phyloP scores from a whole-genome alignment of 2,329 filamentous ascomycete species.

The Trichoderma endophyticum region DNA sequence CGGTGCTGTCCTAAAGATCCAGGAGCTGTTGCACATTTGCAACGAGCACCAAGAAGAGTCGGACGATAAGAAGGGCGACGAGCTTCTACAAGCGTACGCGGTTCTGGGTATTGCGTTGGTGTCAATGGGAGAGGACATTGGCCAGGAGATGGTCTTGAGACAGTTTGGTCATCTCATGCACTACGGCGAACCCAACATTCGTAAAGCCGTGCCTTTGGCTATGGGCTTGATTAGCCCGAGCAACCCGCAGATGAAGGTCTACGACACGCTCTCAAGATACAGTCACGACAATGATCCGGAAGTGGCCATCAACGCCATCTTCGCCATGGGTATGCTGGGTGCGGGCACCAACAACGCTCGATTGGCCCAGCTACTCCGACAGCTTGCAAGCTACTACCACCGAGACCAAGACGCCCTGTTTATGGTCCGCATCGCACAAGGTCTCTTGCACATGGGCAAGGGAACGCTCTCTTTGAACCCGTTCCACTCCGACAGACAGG shows the following conservation, averaged over 20 bases:
- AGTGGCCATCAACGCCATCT: conserved; percentile 97
- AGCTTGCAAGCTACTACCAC: conserved; percentile 97
- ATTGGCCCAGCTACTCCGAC: conserved; percentile 87
- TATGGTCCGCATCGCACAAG: conserved; percentile 98
- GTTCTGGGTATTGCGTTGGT: conserved; percentile 92
- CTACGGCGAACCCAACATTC: conserved; percentile 96
- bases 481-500: conserved; percentile 98
- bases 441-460: conserved; percentile 98
- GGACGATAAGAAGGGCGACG: conserved; percentile 92
- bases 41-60: conserved; percentile 95
- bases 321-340: conserved; percentile 95
- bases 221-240: conserved; percentile 96
- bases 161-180: conserved; percentile 99
- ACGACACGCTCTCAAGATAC: conserved; percentile 95
- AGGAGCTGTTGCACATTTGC: conserved; percentile 95
- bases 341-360: conserved; percentile 98
- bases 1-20: conserved; percentile 92
- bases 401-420: conserved; percentile 93
- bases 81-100: conserved; percentile 92
- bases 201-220: conserved; percentile 89
- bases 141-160: conserved; percentile 96
- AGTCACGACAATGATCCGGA: conserved; percentile 98
- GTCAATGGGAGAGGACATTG: conserved; percentile 96
- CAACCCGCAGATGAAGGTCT: conserved; percentile 99
- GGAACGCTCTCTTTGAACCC: conserved; percentile 92